Evolutionary conservation across 345 rosid species (phyloP), one percentile per base, ranked within the genome.

Genomic region (Heritiera littoralis): DNA sequence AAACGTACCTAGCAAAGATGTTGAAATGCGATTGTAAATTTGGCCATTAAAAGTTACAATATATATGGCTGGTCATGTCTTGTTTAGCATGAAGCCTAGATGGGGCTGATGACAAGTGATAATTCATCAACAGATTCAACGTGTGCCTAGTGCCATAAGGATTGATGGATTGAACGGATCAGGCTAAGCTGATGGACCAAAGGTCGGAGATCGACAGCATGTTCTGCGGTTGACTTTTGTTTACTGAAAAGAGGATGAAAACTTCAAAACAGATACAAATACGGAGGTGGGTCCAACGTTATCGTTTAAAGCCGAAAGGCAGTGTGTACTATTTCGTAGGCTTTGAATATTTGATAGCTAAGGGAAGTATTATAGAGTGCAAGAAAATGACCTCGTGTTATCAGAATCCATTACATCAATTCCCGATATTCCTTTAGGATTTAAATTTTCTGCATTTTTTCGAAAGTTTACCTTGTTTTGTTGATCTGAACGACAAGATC

Each of bases 171-270:
- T 1, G 9, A 45, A 67, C 12, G 14, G 15, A 35, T 20, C 5
- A 8, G 9, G 30, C 30, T 15, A 8, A 35, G 20, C 40, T 70
- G 41, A 76, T 76, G 56, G 78, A 52, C 43, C 70, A 63, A 70
- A 20, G 8, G 74, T 35, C 28, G 2, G 71, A 5, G 1, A 13
- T 70, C 41, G 11, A 15, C 60, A 2, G 60, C 66, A 76, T 63
- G 78, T 76, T 76, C 78, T 63, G 70, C 32, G 78, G 63, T 60
- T 76, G 70, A 63, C 51, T 61, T 38, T 48, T 48, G 74, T 70
- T 45, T 46, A 75, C 46, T 28, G 28, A 73, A 38, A 4, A 23
- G 23, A 15, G 32, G 56, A 75, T 60, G 65, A 75, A 75, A 74
- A 9, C 61, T 64, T 13, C n/a, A 63, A 30, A 64, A 64, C 67